Evolutionary conservation across 2,329 filamentous ascomycete genomes (phyloP).

Genomic region (Orbilia ellipsospora): DNA sequence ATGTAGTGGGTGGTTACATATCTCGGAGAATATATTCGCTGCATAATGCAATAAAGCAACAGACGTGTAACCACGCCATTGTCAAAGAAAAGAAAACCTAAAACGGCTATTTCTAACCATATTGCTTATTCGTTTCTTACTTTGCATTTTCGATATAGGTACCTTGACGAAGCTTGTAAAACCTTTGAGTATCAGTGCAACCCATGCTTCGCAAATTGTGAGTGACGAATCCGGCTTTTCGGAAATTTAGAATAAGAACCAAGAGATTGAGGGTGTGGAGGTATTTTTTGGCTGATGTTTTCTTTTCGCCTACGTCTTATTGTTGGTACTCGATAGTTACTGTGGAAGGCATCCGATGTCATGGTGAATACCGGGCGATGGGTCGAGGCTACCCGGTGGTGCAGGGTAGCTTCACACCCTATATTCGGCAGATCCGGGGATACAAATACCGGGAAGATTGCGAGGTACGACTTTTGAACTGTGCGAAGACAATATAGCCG

Average conservation of each 20-base stretch:
- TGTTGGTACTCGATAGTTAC: slow-evolving; percentile 69
- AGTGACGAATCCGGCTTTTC: slow-evolving; percentile 58
- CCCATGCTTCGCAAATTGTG: slow-evolving; percentile 76
- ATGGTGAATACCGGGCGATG: slow-evolving; percentile 68
- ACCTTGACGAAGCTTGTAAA: slow-evolving; percentile 63
- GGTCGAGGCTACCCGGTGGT: slow-evolving; percentile 75
- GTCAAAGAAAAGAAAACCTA: slow-evolving; percentile 43
- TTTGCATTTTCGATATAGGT: slow-evolving; percentile 12
- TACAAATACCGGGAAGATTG: slow-evolving; percentile 74
- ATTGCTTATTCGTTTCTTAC: slow-evolving; percentile 61
- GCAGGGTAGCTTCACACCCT: slow-evolving; percentile 73
- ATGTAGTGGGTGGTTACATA: slow-evolving; percentile 32
- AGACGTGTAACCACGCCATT: slow-evolving; percentile 58
- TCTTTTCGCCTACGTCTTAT: slow-evolving; percentile 18
- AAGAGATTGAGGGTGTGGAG: slow-evolving; percentile 19
- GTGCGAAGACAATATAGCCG: slow-evolving; percentile 25
- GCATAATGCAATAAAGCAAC: slow-evolving; percentile 56
- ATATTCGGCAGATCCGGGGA: slow-evolving; percentile 75
- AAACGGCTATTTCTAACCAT: slow-evolving; percentile 5
- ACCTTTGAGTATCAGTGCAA: slow-evolving; percentile 70
- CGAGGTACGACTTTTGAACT: slow-evolving; percentile 66
- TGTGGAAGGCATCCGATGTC: slow-evolving; percentile 82
- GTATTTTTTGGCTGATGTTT: background rate
- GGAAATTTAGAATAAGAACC: slow-evolving; percentile 1
- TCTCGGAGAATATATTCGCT: slow-evolving; percentile 54